Conservation (phyloP, 2,329 filamentous ascomycete species). For the Blastomyces silverae region DNA sequence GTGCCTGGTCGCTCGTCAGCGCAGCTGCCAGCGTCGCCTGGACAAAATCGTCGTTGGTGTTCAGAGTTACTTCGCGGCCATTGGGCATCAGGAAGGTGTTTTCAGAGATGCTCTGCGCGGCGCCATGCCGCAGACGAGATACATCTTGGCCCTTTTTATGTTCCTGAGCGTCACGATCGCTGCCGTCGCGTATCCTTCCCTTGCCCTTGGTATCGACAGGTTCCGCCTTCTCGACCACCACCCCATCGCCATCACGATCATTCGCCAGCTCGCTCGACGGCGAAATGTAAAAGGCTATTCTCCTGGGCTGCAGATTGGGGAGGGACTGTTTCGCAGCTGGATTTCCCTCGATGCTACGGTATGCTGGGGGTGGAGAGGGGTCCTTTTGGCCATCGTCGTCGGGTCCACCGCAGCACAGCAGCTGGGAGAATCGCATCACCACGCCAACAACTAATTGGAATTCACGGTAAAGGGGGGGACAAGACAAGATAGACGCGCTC, state of each 20-base stretch:
- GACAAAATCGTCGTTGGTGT: conserved; percentile 6
- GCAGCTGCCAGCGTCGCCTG: conserved; percentile 11
- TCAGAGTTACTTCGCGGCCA: background rate
- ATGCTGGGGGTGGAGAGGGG: conserved; percentile 2
- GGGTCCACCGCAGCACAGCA: conserved; percentile 1
- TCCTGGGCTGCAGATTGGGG: background rate
- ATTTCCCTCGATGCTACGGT: conserved; percentile 7
- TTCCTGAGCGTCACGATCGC: background rate
- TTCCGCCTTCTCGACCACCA: background rate
- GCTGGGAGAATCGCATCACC: background rate
- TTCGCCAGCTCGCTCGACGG: background rate
- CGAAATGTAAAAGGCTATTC: background rate
- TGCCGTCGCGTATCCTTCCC: background rate
- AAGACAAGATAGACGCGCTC: no score
- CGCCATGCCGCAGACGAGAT: background rate
- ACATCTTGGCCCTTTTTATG: background rate
- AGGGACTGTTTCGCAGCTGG: background rate
- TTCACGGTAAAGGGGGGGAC: background rate
- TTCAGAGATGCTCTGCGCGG: background rate
- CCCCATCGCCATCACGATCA: background rate
- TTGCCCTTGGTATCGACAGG: background rate
- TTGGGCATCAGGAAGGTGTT: conserved; percentile 3
- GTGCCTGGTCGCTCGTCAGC: background rate
- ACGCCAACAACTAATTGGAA: background rate
- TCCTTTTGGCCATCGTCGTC: conserved; percentile 1